A percentile compares a stretch with the other conserved stretches of the same genome.
These are phyloP conservation scores for Tuber magnatum DNA, from an alignment of 495 filamentous ascomycete genomes.

Conservation along the genomic window DNA sequence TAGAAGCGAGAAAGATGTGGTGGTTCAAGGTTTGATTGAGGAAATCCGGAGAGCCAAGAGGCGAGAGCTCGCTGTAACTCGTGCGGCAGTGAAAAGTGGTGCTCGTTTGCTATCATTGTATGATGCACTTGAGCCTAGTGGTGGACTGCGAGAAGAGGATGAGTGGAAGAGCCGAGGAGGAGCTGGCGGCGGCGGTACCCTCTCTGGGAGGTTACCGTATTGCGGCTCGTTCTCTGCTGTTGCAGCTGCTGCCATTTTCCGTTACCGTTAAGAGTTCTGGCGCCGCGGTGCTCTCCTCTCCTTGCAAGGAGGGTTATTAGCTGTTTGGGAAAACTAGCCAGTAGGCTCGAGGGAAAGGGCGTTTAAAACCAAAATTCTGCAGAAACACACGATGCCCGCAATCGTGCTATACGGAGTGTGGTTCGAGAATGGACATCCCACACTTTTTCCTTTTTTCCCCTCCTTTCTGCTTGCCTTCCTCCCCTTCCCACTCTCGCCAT, in stretches of 20 bases:
- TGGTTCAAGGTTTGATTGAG: neutral
- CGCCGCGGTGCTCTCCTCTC: neutral
- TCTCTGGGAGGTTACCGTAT: neutral
- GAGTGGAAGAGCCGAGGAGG: neutral
- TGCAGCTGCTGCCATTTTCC: neutral
- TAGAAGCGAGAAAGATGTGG: neutral
- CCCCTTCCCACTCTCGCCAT: neutral
- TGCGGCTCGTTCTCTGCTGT: neutral
- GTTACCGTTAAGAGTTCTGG: neutral
- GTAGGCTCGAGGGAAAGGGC: neutral
- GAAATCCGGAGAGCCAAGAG: neutral
- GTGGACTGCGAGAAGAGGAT: neutral
- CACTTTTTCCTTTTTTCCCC: neutral
- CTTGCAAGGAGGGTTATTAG: neutral
- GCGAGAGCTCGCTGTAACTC: neutral
- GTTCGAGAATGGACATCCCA: neutral
- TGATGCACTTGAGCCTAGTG: neutral
- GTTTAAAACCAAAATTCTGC: neutral
- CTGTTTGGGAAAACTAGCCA: neutral
- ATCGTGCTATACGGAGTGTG: neutral
- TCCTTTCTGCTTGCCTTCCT: neutral
- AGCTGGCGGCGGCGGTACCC: neutral
- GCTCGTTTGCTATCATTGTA: neutral
- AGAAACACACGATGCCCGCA: constrained; percentile 3
- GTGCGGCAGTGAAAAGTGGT: neutral